Conservation (phyloP, 169 alveolate genomes). For the Plasmodium vinckei region DNA sequence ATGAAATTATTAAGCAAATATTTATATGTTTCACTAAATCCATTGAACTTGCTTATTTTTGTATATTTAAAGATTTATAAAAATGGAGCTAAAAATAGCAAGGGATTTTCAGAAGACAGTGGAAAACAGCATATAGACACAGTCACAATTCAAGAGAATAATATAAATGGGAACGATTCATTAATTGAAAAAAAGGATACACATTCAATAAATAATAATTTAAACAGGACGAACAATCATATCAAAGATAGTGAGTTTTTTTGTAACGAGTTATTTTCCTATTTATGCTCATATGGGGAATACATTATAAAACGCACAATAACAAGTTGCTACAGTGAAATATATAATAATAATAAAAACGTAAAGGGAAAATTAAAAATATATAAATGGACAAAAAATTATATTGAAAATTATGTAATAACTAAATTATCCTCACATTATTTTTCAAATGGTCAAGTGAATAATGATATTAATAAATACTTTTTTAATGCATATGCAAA, state of each 20-base stretch:
- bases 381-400: slow-evolving; percentile 31
- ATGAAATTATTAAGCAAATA: slow-evolving; percentile 25
- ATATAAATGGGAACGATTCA: not conserved
- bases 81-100: not conserved
- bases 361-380: slow-evolving; percentile 42
- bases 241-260: slow-evolving; percentile 11
- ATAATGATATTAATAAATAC: not conserved
- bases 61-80: slow-evolving; percentile 42
- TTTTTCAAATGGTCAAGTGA: slow-evolving; percentile 13
- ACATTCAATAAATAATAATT: not conserved
- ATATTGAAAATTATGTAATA: slow-evolving; percentile 16
- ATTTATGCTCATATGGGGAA: slow-evolving; percentile 58
- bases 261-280: slow-evolving; percentile 49
- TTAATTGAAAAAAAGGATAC: not conserved
- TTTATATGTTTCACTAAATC: slow-evolving; percentile 26
- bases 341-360: not conserved
- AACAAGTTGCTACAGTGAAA: slow-evolving; percentile 45
- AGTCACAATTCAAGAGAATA: not conserved
- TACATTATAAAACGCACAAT: slow-evolving; percentile 49
- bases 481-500: slow-evolving; percentile 16
- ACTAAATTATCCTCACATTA: slow-evolving; percentile 10
- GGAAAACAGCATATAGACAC: not conserved
- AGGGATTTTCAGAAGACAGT: not conserved
- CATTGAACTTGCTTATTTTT: slow-evolving; percentile 36
- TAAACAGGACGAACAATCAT: not conserved